Evolutionary conservation across 768 basidiomycete genomes (phyloP), one percentile per base, ranked within the genome.

Genomic region (Boletus fagicola): DNA sequence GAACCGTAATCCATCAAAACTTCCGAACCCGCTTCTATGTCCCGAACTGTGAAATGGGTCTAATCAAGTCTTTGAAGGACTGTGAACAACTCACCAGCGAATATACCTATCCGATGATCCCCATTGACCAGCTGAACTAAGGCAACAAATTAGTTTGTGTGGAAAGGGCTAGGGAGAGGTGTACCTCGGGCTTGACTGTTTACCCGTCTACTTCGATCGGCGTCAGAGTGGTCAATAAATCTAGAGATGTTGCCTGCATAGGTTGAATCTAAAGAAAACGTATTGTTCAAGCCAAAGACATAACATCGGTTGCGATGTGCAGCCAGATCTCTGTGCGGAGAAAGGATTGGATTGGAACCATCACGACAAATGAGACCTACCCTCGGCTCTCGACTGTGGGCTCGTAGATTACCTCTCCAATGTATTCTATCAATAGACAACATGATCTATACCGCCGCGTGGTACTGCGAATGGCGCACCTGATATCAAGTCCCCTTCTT

Each of bases 31-130:
- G 73, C 64, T 22, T 68, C 55, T 4, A 84, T 68, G 15, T 66
- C 57, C n/a, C 71, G 69, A 12, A 53, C 83, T 85, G 54, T 11
- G 36, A 22, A 55, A 47, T 13, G 1, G 6, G 16, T 53, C 36
- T 47, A 45, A 22, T 30, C 15, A 15, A 30, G 12, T 36, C 36
- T 12, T 30, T 22, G 11, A 28, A n/a, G 7, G 15, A 16, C 11
- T 20, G 26, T 2, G 28, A 50, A 31, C 12, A 39, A 63, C 65
- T 56, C 40, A 68, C 67, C 20, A 11, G 56, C 53, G n/a, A 58
- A 84, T 4, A 91, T 73, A 3, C 82, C 86, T 52, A 90, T 85
- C 16, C 87, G 78, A 50, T 86, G 83, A 54, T 88, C 83, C 3
- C 85, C 86, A 56, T 86, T 83, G 4, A 90, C 84, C 36, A 84